Conservation (phyloP, 176 grass and related monocot genomes). For the Rhynchospora tenuis region DNA sequence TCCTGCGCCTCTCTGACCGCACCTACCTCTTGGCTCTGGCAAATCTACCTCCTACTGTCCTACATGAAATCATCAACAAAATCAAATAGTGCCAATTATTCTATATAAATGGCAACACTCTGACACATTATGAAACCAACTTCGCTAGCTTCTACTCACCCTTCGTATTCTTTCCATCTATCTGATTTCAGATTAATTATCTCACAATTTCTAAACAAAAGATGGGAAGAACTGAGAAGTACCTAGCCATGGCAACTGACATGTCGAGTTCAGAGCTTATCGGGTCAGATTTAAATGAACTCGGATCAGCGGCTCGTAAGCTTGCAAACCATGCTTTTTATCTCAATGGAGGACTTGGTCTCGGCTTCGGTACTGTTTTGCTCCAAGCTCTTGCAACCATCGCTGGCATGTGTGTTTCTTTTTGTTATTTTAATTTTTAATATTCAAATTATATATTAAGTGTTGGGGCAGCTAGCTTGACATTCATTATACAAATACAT, state of each 20-base stretch:
- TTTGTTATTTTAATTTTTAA: not conserved
- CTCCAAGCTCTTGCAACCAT: slow-evolving; percentile 68
- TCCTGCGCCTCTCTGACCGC: not conserved
- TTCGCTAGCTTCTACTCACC: not conserved
- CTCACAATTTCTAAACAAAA: not conserved
- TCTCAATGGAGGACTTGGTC: slow-evolving; percentile 41
- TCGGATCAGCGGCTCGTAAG: slow-evolving; percentile 53
- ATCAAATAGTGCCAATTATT: not conserved
- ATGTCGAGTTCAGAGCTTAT: slow-evolving; percentile 36
- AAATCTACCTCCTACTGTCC: too few relatives aligned
- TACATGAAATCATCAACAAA: not conserved
- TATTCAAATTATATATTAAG: not conserved
- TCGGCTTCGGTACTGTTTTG: slow-evolving; percentile 51
- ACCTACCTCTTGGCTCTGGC: not conserved
- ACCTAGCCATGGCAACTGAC: slow-evolving; percentile 23
- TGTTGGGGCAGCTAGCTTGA: too few relatives aligned
- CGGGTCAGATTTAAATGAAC: slow-evolving; percentile 65
- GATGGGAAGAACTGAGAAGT: slow-evolving; percentile 47
- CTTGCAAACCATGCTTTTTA: slow-evolving; percentile 62
- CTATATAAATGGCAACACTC: not conserved
- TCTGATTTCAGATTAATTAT: not conserved
- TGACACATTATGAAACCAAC: not conserved
- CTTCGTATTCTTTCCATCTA: not conserved
- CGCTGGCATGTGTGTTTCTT: slow-evolving; percentile 52
- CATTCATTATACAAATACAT: too few relatives aligned